Evolutionary conservation across 805 yeast species (phyloP).

Genomic region (Zygotorulaspora sp.): DNA sequence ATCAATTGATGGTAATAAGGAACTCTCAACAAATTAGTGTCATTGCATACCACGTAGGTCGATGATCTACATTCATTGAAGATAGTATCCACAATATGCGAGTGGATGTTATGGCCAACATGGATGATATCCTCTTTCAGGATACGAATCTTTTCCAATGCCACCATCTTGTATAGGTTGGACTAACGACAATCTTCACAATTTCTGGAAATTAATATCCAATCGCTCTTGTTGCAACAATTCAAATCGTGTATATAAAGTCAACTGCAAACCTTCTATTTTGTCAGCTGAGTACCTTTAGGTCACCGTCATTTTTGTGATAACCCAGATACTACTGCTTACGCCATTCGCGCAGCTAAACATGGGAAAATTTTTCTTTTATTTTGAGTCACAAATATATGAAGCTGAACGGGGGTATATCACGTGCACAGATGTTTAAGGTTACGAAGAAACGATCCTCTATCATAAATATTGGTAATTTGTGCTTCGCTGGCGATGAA

Average conservation of each 20-base stretch:
- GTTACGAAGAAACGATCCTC: conserved; percentile 26
- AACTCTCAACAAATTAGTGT: conserved; percentile 68
- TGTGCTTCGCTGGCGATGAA: conserved; percentile 16
- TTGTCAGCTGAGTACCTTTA: too few relatives aligned
- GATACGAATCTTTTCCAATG: conserved; percentile 56
- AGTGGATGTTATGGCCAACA: conserved; percentile 78
- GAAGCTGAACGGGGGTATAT: too few relatives aligned
- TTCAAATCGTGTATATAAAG: too few relatives aligned
- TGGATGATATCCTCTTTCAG: conserved; percentile 81
- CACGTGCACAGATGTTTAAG: conserved; percentile 22
- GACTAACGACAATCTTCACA: too few relatives aligned
- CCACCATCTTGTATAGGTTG: conserved; percentile 15
- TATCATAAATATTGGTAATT: conserved; percentile 32
- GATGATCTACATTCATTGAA: conserved; percentile 66
- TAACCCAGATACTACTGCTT: too few relatives aligned
- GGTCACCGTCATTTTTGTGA: not conserved
- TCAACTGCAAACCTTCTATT: too few relatives aligned
- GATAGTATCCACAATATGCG: conserved; percentile 67
- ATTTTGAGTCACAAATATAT: too few relatives aligned
- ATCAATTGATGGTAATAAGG: conserved; percentile 51
- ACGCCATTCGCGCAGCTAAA: too few relatives aligned
- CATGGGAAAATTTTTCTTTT: too few relatives aligned
- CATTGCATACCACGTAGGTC: conserved; percentile 88
- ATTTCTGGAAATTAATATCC: too few relatives aligned
- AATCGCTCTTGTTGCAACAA: too few relatives aligned